Conservation (phyloP, 495 filamentous ascomycete genomes). For the Talaromyces adpressus region DNA sequence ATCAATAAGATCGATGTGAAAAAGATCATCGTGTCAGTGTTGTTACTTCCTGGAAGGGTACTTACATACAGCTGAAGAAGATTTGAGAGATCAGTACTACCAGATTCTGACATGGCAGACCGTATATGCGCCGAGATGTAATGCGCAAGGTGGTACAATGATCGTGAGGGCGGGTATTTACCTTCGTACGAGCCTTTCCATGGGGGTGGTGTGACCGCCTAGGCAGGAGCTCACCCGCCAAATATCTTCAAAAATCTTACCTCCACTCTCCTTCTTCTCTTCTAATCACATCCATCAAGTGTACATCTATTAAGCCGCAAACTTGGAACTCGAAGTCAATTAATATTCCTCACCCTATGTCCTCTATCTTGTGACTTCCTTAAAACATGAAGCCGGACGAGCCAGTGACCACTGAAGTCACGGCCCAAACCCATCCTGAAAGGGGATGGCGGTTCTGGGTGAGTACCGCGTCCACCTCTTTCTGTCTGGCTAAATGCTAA, state of each 20-base stretch:
- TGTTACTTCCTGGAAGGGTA: background rate
- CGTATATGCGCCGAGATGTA: background rate
- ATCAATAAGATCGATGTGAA: background rate
- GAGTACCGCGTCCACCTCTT: background rate
- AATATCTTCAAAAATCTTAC: background rate
- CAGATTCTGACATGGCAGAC: background rate
- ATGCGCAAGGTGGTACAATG: background rate
- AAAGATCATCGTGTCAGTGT: background rate
- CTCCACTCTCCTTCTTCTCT: background rate
- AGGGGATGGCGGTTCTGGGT: conserved; percentile 1
- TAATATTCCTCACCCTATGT: background rate
- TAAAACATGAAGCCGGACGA: background rate
- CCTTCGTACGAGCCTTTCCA: background rate
- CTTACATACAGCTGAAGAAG: background rate
- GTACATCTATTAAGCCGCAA: background rate
- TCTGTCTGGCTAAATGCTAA: background rate
- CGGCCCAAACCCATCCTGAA: background rate
- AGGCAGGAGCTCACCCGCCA: background rate
- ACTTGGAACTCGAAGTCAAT: background rate
- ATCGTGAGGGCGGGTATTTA: background rate
- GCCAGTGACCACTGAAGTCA: background rate
- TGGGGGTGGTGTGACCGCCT: background rate
- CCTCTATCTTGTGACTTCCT: background rate
- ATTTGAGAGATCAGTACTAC: background rate
- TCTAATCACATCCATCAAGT: background rate